phyloP scores from a whole-genome alignment of 257 asterid genomes.

The Fraxinus cuspidata region DNA sequence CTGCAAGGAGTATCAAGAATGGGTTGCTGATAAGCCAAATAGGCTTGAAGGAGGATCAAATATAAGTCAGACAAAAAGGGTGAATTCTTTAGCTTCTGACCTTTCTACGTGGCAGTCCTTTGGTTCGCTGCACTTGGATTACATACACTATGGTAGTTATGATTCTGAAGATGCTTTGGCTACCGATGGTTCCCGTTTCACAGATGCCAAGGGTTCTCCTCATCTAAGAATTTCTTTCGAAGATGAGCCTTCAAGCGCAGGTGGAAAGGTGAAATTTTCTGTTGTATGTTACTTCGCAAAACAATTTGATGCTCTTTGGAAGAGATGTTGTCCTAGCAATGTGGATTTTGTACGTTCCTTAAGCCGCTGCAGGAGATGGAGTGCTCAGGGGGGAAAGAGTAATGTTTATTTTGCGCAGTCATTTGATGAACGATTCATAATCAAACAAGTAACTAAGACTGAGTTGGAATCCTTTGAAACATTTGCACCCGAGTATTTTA shows the following conservation, averaged over 20 bases:
- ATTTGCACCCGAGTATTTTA: conserved; percentile 73
- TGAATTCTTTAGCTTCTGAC: conserved; percentile 46
- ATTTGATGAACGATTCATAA: conserved; percentile 77
- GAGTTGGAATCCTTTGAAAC: conserved; percentile 91
- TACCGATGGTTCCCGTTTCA: conserved; percentile 35
- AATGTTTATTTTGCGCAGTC: conserved; percentile 92
- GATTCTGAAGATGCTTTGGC: conserved; percentile 57
- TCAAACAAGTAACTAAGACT: conserved; percentile 88
- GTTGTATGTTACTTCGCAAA: conserved; percentile 84
- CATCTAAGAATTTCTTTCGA: conserved; percentile 75
- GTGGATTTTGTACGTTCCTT: conserved; percentile 72
- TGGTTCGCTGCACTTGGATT: conserved; percentile 65
- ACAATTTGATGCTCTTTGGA: conserved; percentile 76
- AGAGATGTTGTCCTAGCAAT: conserved; percentile 75
- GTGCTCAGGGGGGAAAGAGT: conserved; percentile 98
- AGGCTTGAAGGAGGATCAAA: conserved; percentile 40
- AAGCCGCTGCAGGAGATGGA: conserved; percentile 87
- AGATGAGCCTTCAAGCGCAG: conserved; percentile 50
- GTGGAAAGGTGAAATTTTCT: conserved; percentile 69
- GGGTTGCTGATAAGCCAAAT: conserved; percentile 46
- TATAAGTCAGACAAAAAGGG: conserved; percentile 36
- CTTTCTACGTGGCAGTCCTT: conserved; percentile 70
- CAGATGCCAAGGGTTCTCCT: conserved; percentile 62
- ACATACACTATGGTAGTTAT: conserved; percentile 51
- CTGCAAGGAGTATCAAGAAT: conserved; percentile 63